A percentile compares a stretch with the other conserved stretches of the same genome.
phyloP scores from a whole-genome alignment of 2,329 filamentous ascomycete species.

The Aspergillus pseudoterreus region DNA sequence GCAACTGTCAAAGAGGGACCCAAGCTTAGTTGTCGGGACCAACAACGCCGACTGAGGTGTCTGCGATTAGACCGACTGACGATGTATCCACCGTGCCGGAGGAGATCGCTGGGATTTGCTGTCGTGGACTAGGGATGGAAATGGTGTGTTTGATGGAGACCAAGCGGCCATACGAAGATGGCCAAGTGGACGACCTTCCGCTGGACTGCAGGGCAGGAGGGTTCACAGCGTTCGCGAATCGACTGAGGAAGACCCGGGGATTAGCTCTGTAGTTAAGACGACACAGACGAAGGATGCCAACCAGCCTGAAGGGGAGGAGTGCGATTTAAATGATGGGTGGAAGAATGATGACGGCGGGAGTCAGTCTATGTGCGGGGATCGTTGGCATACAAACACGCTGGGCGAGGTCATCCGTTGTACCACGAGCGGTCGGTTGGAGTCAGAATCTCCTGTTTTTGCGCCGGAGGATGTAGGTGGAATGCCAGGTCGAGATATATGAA shows the following conservation, averaged over 20 bases:
- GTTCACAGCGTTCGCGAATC: conserved; percentile 8
- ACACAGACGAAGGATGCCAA: background rate
- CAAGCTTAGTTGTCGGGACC: conserved; percentile 4
- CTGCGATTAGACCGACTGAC: conserved; percentile 3
- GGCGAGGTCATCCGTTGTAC: too few relatives aligned
- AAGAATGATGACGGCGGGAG: too few relatives aligned
- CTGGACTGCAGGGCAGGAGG: conserved; percentile 12
- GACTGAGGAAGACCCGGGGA: background rate
- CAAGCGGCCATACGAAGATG: conserved; percentile 12
- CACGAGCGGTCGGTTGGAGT: too few relatives aligned
- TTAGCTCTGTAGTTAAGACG: background rate
- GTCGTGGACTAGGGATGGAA: conserved; percentile 1
- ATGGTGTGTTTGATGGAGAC: background rate
- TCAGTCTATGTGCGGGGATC: too few relatives aligned
- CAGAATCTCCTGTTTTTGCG: too few relatives aligned
- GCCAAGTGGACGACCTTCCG: conserved; percentile 17
- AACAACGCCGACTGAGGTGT: background rate
- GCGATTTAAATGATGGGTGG: background rate
- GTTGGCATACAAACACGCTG: too few relatives aligned
- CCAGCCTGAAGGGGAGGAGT: background rate
- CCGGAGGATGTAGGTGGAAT: background rate
- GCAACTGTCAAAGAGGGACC: conserved; percentile 3
- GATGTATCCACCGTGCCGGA: background rate
- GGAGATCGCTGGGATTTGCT: background rate
- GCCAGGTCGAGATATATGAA: background rate